Evolutionary conservation across 140 eudicot species (phyloP).

Genomic region (Ambrosia hybrid): DNA sequence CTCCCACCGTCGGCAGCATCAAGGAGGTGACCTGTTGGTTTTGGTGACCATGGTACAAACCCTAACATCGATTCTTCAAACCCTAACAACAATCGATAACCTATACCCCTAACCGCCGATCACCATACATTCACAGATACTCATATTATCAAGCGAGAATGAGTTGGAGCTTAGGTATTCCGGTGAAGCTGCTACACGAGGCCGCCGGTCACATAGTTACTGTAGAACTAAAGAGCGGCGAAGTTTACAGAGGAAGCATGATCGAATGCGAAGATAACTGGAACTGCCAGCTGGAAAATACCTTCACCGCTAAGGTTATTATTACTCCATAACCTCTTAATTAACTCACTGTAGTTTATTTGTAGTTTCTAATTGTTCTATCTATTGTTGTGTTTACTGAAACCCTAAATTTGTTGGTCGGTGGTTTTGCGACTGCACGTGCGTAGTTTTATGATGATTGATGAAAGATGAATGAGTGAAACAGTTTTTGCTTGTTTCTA

Average conservation of each 20-base stretch:
- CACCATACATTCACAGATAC: not conserved
- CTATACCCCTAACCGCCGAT: constrained; percentile 45
- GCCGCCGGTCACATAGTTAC: constrained; percentile 79
- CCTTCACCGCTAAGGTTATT: constrained; percentile 74
- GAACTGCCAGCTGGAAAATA: constrained; percentile 90
- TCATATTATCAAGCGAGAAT: constrained; percentile 3
- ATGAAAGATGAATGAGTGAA: too few species aligned
- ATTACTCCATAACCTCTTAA: too few species aligned
- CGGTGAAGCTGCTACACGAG: constrained; percentile 74
- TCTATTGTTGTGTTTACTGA: not conserved
- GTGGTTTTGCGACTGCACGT: too few species aligned
- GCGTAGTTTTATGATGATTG: too few species aligned
- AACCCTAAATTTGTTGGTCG: too few species aligned
- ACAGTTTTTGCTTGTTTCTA: constrained; percentile 1
- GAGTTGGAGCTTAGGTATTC: constrained; percentile 35
- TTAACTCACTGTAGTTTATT: not conserved
- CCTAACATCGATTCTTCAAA: too few species aligned
- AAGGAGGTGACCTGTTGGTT: too few species aligned
- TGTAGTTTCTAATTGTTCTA: not conserved
- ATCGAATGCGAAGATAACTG: constrained; percentile 91
- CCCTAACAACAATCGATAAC: too few species aligned
- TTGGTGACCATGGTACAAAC: too few species aligned
- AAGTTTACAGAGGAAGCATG: constrained; percentile 86
- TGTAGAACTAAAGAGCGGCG: constrained; percentile 85
- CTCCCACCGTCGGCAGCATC: too few species aligned